Percentiles rank a stretch among this genome's conserved stretches.
These are phyloP conservation scores for Phallus indusiatus DNA, from an alignment of 768 basidiomycete species.

Conservation along the genomic window DNA sequence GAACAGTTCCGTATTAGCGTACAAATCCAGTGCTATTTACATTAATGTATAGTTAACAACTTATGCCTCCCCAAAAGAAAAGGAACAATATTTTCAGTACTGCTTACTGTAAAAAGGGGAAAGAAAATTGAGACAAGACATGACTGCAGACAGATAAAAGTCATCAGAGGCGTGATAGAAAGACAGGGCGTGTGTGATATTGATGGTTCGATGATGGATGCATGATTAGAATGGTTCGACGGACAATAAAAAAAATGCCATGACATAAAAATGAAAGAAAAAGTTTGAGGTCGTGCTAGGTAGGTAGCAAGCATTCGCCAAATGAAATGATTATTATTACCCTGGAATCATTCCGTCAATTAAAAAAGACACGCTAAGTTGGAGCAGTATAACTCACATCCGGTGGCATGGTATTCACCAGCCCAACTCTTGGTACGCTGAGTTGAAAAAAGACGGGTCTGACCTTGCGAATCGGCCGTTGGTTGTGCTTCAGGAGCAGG, in stretches of 20 bases:
- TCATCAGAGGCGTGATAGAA: not conserved
- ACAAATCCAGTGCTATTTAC: not conserved
- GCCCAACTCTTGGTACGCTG: slow-evolving; percentile 60
- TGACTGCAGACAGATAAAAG: not conserved
- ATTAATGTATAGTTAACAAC: not conserved
- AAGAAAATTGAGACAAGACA: not conserved
- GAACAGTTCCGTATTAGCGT: not conserved
- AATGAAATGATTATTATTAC: not conserved
- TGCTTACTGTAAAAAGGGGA: no score
- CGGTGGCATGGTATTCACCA: slow-evolving; percentile 54
- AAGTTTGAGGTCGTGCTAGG: not conserved
- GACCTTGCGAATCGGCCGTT: not conserved
- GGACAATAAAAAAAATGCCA: not conserved
- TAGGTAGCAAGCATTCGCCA: not conserved
- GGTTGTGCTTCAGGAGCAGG: not conserved
- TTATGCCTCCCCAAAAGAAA: not conserved
- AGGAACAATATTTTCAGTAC: not conserved
- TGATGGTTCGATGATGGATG: not conserved
- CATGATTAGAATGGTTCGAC: not conserved
- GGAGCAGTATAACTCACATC: slow-evolving; percentile 28
- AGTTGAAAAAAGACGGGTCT: slow-evolving; percentile 29
- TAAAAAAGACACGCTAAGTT: not conserved
- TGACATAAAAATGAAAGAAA: not conserved
- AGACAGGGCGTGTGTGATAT: not conserved
- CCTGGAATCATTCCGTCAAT: not conserved